These are phyloP conservation scores for Tuber aestivum DNA, from an alignment of 495 filamentous ascomycete species.

Conservation along the genomic window DNA sequence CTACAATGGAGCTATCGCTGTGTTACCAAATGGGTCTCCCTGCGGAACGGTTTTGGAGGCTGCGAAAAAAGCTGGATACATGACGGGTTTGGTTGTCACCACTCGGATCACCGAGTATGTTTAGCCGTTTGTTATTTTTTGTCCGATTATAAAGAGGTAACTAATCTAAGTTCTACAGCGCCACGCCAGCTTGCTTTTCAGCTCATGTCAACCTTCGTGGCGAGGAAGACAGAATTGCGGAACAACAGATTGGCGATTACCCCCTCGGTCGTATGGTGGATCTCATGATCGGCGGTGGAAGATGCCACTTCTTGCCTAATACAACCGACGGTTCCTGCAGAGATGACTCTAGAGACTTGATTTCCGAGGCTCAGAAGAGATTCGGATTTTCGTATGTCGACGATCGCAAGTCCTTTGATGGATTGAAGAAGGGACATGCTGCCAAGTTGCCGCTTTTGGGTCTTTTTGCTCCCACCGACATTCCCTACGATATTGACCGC, in stretches of 20 bases:
- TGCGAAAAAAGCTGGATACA: conserved; percentile 82
- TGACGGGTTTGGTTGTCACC: conserved; percentile 90
- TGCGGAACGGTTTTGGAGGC: conserved; percentile 95
- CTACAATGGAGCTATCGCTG: conserved; percentile 92
- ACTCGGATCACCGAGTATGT: conserved; percentile 75
- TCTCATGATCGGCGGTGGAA: conserved; percentile 83
- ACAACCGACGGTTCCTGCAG: conserved; percentile 70
- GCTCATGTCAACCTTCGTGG: conserved; percentile 72
- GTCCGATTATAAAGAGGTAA: background rate
- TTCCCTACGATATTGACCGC: conserved; percentile 90
- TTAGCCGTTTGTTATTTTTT: background rate
- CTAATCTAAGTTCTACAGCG: conserved; percentile 42
- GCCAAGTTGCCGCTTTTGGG: conserved; percentile 79
- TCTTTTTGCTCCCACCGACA: conserved; percentile 74
- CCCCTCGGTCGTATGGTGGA: conserved; percentile 82
- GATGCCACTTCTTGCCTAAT: conserved; percentile 89
- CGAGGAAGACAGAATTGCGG: conserved; percentile 84
- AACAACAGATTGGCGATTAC: conserved; percentile 81
- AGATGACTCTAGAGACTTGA: conserved; percentile 62
- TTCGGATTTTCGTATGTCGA: conserved; percentile 72
- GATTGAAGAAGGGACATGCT: conserved; percentile 60
- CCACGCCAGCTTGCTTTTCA: conserved; percentile 94
- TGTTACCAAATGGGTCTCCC: conserved; percentile 73
- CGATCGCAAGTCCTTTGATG: conserved; percentile 70
- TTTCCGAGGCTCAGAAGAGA: conserved; percentile 61